These are phyloP conservation scores for Hypoxylon lienhwacheense DNA, from an alignment of 495 filamentous ascomycete species.

Conservation along the genomic window DNA sequence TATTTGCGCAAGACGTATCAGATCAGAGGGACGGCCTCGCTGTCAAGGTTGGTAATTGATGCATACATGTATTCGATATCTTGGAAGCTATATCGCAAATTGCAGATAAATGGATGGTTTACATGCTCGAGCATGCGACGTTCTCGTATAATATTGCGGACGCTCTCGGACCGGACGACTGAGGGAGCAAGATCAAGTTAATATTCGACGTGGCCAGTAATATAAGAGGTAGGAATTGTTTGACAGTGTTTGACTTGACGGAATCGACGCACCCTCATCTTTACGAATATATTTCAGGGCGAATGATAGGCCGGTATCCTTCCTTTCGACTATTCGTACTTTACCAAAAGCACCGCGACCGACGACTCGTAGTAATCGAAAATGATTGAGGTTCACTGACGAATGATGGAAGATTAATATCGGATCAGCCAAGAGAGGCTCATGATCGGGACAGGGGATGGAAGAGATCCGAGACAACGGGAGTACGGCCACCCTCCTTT, in stretches of 20 bases:
- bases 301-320: constrained; percentile 88
- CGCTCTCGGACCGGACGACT: constrained; percentile 97
- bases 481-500: not conserved
- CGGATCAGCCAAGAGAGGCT: constrained; percentile 19
- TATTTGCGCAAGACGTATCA: constrained; percentile 42
- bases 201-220: no score
- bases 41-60: not conserved
- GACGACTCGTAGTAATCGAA: constrained; percentile 90
- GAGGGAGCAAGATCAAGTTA: constrained; percentile 14
- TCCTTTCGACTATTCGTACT: constrained; percentile 96
- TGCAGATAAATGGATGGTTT: constrained; percentile 97
- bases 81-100: constrained; percentile 97
- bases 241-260: no score
- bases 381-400: constrained; percentile 94
- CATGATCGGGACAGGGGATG: constrained; percentile 9
- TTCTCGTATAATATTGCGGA: constrained; percentile 96
- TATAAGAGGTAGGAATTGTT: not conserved
- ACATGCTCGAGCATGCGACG: constrained; percentile 96
- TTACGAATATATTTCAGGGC: constrained; percentile 98
- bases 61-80: constrained; percentile 98
- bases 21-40: constrained; percentile 21
- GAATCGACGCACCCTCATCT: constrained; percentile 78
- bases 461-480: constrained; percentile 5
- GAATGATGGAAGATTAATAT: constrained; percentile 13
- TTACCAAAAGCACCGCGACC: constrained; percentile 98